Evolutionary conservation across 768 basidiomycete species (phyloP), one percentile per base, ranked within the genome.

Genomic region (Megacollybia marginata): DNA sequence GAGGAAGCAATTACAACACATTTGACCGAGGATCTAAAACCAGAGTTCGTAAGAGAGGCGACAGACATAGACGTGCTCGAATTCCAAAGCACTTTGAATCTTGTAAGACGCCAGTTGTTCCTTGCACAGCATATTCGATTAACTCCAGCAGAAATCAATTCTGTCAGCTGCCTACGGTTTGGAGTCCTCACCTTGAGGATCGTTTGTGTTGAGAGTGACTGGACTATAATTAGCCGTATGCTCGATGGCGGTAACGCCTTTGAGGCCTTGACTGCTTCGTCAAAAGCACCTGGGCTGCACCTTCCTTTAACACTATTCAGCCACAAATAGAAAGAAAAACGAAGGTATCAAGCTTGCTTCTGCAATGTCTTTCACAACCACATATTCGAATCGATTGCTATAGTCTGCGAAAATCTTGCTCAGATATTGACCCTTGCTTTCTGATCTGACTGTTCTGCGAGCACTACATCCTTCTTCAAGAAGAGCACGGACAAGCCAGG

Each of bases 171-270:
- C 28, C 28, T 28, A 28, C 23, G 23, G 44, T 15, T 33, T 9
- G 35, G 48, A 11, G 28, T 8, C 35, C 59, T 18, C 34, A 61
- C 71, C 69, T 32, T 69, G 58, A 3, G 75, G 75, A 35, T 80
- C 71, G n/a, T 69, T 65, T 1, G 67, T 71, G 1, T 72, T 65
- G 20, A 69, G 52, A 48, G 74, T 66, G 57, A 82, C 73, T 1
- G 86, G 85, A 1, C 85, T 86, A n/a, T n/a, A n/a, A n/a, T n/a
- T n/a, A 0, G 85, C 85, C 4, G 73, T 79, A 57, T 88, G 88
- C 34, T 69, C 73, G 46, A 92, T 78, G 0, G 75, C 89, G 51
- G 88, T 82, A 8, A 91, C 80, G 1, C 75, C 87, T 28, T 28
- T n/a, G n/a, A n/a, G n/a, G n/a, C n/a, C 61, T 82, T 78, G 51